Conservation (phyloP, 306 rosid species). For the Medicago arabica region DNA sequence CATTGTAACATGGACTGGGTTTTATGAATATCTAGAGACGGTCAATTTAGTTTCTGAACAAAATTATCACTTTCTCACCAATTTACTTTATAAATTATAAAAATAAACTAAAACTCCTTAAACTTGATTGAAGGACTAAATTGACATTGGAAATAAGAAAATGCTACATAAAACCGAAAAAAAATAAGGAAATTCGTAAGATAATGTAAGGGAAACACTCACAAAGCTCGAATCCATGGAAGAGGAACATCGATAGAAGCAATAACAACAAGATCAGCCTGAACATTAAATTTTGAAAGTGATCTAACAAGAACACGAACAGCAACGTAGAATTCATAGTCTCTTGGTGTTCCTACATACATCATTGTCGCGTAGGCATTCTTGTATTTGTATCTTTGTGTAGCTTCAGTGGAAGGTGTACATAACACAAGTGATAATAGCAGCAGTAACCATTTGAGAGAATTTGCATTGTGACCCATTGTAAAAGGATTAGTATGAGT, state of each 20-base stretch:
- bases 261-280: conserved; percentile 90
- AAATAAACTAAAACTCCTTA: too few relatives aligned
- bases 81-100: too few relatives aligned
- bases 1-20: too few relatives aligned
- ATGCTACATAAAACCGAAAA: too few relatives aligned
- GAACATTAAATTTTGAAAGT: conserved; percentile 57
- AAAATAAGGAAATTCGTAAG: too few relatives aligned
- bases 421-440: neutral
- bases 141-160: too few relatives aligned
- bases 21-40: too few relatives aligned
- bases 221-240: conserved; percentile 80
- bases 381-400: conserved; percentile 28
- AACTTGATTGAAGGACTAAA: too few relatives aligned
- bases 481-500: neutral
- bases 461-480: conserved; percentile 2
- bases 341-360: conserved; percentile 90
- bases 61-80: too few relatives aligned
- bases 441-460: neutral
- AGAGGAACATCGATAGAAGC: conserved; percentile 84
- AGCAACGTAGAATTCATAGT: conserved; percentile 88
- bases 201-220: conserved; percentile 36
- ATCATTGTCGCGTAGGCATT: conserved; percentile 96
- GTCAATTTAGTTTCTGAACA: too few relatives aligned
- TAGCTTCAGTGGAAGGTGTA: conserved; percentile 1
- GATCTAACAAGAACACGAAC: conserved; percentile 77